Conservation (phyloP, 352 stramenopile species). For the Globisporangium carolinianum region DNA sequence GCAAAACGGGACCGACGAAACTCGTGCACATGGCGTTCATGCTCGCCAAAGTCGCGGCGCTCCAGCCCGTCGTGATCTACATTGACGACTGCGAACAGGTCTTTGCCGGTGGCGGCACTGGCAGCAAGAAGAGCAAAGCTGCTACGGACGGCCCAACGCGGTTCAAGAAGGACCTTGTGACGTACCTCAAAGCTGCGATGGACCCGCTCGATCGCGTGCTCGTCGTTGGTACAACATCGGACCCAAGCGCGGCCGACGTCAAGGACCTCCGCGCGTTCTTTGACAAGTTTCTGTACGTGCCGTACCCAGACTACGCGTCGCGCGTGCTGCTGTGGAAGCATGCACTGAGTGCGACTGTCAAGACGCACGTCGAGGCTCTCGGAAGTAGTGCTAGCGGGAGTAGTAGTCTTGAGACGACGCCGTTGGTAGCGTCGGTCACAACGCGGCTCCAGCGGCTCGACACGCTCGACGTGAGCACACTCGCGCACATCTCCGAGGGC, state of each 20-base stretch:
- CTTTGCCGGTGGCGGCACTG: slow-evolving; percentile 44
- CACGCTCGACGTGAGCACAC: slow-evolving; percentile 79
- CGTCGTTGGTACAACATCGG: slow-evolving; percentile 84
- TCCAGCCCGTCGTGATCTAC: slow-evolving; percentile 91
- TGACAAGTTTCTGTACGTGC: slow-evolving; percentile 91
- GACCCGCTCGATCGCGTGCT: slow-evolving; percentile 88
- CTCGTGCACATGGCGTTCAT: slow-evolving; percentile 93
- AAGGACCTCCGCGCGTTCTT: slow-evolving; percentile 89
- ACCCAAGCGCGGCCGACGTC: slow-evolving; percentile 75
- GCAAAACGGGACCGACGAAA: slow-evolving; percentile 88
- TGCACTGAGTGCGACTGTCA: slow-evolving; percentile 52
- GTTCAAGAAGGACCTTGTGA: slow-evolving; percentile 92
- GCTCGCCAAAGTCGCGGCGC: slow-evolving; percentile 77
- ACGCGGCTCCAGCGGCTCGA: slow-evolving; percentile 19
- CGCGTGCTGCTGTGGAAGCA: slow-evolving; percentile 87
- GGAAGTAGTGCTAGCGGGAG: background rate
- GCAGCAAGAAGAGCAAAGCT: slow-evolving; percentile 73
- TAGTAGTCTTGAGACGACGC: too few species aligned
- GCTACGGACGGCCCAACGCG: slow-evolving; percentile 67
- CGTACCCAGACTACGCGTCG: slow-evolving; percentile 89
- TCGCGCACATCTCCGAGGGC: slow-evolving; percentile 89
- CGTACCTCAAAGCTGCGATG: slow-evolving; percentile 89
- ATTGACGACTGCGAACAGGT: slow-evolving; percentile 92
- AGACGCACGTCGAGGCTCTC: slow-evolving; percentile 22
- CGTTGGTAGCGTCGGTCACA: slow-evolving; percentile 4